phyloP scores from a whole-genome alignment of 2,329 filamentous ascomycete genomes.

The Neocatenulostroma microsporum region DNA sequence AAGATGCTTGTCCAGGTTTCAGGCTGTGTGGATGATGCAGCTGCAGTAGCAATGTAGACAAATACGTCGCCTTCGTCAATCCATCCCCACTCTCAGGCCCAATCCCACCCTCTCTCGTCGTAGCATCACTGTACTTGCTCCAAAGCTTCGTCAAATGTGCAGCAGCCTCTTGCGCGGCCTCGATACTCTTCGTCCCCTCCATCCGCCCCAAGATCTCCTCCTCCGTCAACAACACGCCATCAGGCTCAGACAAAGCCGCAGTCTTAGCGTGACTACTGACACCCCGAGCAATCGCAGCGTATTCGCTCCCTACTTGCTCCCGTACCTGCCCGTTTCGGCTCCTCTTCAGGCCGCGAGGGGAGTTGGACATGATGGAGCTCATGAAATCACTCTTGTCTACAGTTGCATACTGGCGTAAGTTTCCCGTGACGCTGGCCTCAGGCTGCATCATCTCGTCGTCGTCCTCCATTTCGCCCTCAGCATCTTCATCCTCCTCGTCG shows the following conservation, averaged over 20 bases:
- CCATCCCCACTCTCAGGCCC: constrained; percentile 46
- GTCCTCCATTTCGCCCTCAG: constrained; percentile 33
- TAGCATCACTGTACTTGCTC: constrained; percentile 16
- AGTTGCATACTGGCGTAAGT: no score
- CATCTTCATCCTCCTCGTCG: constrained; percentile 27
- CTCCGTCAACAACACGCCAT: constrained; percentile 64
- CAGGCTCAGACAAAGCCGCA: constrained; percentile 59
- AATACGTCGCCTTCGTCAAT: constrained; percentile 65
- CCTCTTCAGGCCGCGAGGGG: constrained; percentile 30
- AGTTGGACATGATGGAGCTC: constrained; percentile 17
- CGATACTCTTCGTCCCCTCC: constrained; percentile 26
- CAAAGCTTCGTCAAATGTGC: constrained; percentile 23
- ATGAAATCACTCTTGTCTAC: constrained; percentile 11
- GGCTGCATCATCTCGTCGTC: constrained; percentile 23
- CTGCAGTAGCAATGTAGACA: constrained; percentile 70
- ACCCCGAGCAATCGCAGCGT: constrained; percentile 64
- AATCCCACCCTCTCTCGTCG: constrained; percentile 25
- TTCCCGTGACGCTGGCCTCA: constrained; percentile 15
- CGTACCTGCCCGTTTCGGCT: constrained; percentile 33
- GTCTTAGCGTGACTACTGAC: constrained; percentile 49
- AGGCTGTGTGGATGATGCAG: constrained; percentile 60
- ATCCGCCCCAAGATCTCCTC: constrained; percentile 56
- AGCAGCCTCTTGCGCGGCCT: constrained; percentile 18
- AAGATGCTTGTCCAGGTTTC: constrained; percentile 14
- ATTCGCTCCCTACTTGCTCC: constrained; percentile 51